A percentile compares a stretch with the other conserved stretches of the same genome.
These are phyloP conservation scores for Pseudovirgaria hyperparasitica DNA, from an alignment of 2,329 filamentous ascomycete genomes.

Conservation along the genomic window DNA sequence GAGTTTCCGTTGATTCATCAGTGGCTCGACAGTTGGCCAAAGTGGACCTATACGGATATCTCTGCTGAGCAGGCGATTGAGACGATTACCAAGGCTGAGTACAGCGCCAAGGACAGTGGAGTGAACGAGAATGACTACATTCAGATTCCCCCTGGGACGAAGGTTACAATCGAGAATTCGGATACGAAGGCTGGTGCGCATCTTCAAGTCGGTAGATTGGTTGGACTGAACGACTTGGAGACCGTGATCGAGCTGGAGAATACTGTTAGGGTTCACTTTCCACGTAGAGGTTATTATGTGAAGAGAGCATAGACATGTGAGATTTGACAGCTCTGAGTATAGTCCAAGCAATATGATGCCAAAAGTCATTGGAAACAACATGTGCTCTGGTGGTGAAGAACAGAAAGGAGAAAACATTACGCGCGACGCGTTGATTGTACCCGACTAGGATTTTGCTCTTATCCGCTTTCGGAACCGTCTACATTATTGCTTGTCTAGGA, in stretches of 20 bases:
- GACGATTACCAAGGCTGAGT: not conserved
- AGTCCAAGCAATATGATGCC: too few species aligned
- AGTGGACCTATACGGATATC: not conserved
- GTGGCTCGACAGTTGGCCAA: constrained; percentile 3
- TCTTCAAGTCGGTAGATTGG: constrained; percentile 1
- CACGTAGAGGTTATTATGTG: constrained; percentile 2
- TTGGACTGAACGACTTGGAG: not conserved
- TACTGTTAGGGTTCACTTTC: constrained; percentile 3
- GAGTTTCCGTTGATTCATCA: constrained; percentile 4
- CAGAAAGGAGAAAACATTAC: too few species aligned
- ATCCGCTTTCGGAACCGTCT: too few species aligned
- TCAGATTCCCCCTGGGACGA: not conserved
- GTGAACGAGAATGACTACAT: not conserved
- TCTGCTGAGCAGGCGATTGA: not conserved
- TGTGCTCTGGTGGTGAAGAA: too few species aligned
- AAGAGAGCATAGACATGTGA: not conserved
- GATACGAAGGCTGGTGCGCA: not conserved
- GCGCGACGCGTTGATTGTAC: too few species aligned
- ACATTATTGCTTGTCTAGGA: too few species aligned
- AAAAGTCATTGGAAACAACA: too few species aligned
- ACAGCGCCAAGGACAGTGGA: too few species aligned
- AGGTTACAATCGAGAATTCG: not conserved
- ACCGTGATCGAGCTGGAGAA: constrained; percentile 1
- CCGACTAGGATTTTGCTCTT: too few species aligned
- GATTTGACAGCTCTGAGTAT: too few species aligned